Evolutionary conservation across 2,329 filamentous ascomycete genomes (phyloP).

Genomic region (Ophiocordyceps camponoti-floridani): DNA sequence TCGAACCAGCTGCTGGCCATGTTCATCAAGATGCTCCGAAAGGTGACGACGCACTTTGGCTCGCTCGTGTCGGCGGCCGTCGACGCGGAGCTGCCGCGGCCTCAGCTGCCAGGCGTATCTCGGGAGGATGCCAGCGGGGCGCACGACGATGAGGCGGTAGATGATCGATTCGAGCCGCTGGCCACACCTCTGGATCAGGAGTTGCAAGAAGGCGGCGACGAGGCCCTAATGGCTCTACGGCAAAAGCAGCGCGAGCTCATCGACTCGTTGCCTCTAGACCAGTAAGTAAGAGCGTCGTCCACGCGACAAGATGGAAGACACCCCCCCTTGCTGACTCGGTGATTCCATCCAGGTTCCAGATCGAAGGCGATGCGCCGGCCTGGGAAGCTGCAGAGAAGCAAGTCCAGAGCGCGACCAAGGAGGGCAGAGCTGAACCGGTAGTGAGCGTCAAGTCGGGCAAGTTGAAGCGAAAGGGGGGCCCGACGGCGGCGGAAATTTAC

Average conservation of each 20-base stretch:
- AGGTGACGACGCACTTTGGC: constrained; percentile 65
- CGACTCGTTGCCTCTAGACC: constrained; percentile 74
- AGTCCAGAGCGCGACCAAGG: constrained; percentile 38
- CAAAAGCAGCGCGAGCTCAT: constrained; percentile 79
- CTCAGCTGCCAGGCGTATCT: constrained; percentile 38
- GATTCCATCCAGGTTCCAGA: constrained; percentile 34
- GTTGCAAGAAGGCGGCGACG: constrained; percentile 64
- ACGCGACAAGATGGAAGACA: not conserved
- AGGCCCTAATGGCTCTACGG: constrained; percentile 51
- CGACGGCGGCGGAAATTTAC: constrained; percentile 42
- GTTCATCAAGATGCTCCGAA: constrained; percentile 92
- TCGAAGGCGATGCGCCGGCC: constrained; percentile 40
- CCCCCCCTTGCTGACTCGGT: not conserved
- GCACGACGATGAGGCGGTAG: constrained; percentile 51
- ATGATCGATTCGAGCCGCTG: constrained; percentile 53
- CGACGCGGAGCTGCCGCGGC: constrained; percentile 43
- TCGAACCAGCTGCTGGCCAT: constrained; percentile 76
- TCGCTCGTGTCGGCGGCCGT: constrained; percentile 57
- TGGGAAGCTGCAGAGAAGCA: constrained; percentile 63
- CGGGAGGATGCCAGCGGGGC: constrained; percentile 40
- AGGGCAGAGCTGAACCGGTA: constrained; percentile 38
- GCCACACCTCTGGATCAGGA: constrained; percentile 60
- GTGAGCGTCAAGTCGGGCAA: constrained; percentile 74
- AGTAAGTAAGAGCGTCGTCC: constrained; percentile 15
- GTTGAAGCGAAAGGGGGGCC: constrained; percentile 53